These are phyloP conservation scores for Salicornia ramosissima DNA, from an alignment of 148 eudicot species.

Conservation along the genomic window DNA sequence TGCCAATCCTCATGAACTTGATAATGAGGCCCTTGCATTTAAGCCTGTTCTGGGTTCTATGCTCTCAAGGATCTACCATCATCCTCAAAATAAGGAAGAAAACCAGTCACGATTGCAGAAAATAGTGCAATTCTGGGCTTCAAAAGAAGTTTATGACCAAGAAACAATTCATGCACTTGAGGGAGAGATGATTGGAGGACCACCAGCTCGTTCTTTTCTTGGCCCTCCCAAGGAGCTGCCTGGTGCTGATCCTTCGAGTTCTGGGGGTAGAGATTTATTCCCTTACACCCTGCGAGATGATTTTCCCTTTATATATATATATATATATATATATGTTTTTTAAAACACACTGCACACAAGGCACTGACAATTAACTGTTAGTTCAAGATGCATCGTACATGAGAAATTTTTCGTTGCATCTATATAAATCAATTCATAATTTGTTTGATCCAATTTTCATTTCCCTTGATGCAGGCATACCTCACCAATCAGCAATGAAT, in stretches of 20 bases:
- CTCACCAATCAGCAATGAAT: slow-evolving; percentile 39
- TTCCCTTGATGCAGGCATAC: slow-evolving; percentile 34
- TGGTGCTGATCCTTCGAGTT: slow-evolving; percentile 41
- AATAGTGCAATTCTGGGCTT: slow-evolving; percentile 91
- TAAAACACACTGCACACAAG: no score
- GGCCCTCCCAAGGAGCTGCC: slow-evolving; percentile 49
- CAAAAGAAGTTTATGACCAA: slow-evolving; percentile 93
- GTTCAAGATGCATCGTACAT: background rate
- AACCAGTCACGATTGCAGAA: slow-evolving; percentile 88
- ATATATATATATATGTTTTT: no score
- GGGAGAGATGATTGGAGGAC: slow-evolving; percentile 80
- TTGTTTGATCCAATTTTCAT: background rate
- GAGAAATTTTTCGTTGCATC: background rate
- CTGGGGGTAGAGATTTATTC: slow-evolving; percentile 31
- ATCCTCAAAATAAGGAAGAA: slow-evolving; percentile 86
- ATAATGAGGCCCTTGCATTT: slow-evolving; percentile 96
- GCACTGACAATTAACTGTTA: background rate
- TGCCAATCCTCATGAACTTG: slow-evolving; percentile 69
- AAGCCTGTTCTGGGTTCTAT: slow-evolving; percentile 87
- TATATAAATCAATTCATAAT: background rate
- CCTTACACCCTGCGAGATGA: background rate
- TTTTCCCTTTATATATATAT: background rate
- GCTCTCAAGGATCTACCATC: slow-evolving; percentile 88
- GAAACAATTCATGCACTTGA: slow-evolving; percentile 72
- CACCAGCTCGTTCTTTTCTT: slow-evolving; percentile 40